Percentiles rank a stretch among this genome's conserved stretches.
Conservation (phyloP, 345 rosid species). For the Brassica carinata region DNA sequence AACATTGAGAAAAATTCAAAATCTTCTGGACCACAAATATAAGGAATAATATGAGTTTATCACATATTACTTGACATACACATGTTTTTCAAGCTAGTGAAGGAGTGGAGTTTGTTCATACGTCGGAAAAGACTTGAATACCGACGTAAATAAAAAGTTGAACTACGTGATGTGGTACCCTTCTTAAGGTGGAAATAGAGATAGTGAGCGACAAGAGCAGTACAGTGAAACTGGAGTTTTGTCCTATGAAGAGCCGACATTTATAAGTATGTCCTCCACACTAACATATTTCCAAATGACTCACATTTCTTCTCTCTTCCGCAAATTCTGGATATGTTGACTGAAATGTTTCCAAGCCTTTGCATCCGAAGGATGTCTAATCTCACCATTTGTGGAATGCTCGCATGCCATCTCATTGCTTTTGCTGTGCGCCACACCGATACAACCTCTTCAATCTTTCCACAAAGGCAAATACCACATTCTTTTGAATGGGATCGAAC, state of each 20-base stretch:
- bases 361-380: no score
- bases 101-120: neutral
- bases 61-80: neutral
- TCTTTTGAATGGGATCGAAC: no score
- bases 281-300: conserved; percentile 29
- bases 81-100: neutral
- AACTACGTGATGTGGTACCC: neutral
- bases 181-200: neutral
- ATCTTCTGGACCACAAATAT: neutral
- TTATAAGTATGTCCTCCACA: conserved; percentile 9
- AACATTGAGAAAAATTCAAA: neutral
- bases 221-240: neutral
- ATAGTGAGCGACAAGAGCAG: neutral
- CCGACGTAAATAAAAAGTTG: neutral
- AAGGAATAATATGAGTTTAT: neutral
- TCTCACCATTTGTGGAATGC: no score
- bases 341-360: no score
- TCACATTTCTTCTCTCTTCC: no score
- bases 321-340: no score
- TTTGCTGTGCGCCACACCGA: no score
- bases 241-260: neutral
- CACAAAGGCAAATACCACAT: no score
- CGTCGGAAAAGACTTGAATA: neutral
- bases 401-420: no score
- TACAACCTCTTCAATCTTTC: no score